Evolutionary conservation across 2,329 filamentous ascomycete species (phyloP).

Genomic region (Thyridium curvatum): DNA sequence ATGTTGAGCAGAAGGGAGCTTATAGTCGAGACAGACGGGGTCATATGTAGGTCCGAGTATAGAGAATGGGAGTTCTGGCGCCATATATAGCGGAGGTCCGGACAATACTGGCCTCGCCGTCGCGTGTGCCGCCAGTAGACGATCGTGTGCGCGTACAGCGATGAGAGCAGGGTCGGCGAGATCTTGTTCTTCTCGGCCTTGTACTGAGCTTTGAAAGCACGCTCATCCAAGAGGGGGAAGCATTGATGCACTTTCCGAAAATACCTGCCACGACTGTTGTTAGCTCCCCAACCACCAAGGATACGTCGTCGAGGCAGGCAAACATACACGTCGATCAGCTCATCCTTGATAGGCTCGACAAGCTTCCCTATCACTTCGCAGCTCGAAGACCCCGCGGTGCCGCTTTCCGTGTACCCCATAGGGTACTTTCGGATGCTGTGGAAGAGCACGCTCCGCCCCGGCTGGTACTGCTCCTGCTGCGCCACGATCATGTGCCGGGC

Average conservation of each 20-base stretch:
- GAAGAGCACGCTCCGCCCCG: constrained; percentile 32
- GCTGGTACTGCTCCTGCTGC: constrained; percentile 23
- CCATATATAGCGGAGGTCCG: constrained; percentile 54
- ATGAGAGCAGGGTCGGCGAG: constrained; percentile 49
- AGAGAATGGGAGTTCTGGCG: constrained; percentile 54
- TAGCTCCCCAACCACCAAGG: too few relatives aligned
- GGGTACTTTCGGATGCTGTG: constrained; percentile 39
- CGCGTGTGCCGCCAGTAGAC: constrained; percentile 49
- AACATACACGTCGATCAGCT: constrained; percentile 41
- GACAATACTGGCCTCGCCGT: constrained; percentile 38
- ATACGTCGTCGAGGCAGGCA: neutral
- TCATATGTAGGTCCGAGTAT: constrained; percentile 52
- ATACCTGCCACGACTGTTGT: constrained; percentile 37
- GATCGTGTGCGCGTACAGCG: constrained; percentile 50
- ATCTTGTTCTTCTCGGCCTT: constrained; percentile 37
- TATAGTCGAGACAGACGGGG: constrained; percentile 51
- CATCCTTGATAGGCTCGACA: constrained; percentile 44
- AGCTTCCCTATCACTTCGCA: constrained; percentile 53
- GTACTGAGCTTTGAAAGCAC: constrained; percentile 43
- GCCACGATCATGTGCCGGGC: constrained; percentile 22
- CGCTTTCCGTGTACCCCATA: constrained; percentile 29
- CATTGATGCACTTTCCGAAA: constrained; percentile 49
- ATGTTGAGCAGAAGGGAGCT: constrained; percentile 51
- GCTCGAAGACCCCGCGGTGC: constrained; percentile 34
- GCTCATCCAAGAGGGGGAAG: constrained; percentile 53